These are phyloP conservation scores for Aphanoascus verrucosus DNA, from an alignment of 2,329 filamentous ascomycete genomes.

Conservation along the genomic window DNA sequence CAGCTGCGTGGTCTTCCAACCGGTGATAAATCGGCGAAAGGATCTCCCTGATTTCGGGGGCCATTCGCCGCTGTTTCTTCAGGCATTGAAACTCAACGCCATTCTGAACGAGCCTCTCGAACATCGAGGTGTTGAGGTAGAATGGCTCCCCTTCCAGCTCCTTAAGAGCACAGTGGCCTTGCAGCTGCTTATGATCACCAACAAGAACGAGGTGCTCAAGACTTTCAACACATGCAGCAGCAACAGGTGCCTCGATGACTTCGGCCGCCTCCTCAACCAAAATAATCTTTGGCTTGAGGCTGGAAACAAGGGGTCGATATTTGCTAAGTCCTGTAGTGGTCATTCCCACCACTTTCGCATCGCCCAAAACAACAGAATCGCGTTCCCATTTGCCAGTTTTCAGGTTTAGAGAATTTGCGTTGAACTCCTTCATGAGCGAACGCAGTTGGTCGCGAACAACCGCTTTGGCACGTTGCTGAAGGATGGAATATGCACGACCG, in stretches of 20 bases:
- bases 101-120: constrained; percentile 64
- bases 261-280: constrained; percentile 75
- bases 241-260: constrained; percentile 49
- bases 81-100: constrained; percentile 54
- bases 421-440: constrained; percentile 41
- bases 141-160: constrained; percentile 52
- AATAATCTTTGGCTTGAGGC: constrained; percentile 55
- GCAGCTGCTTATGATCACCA: constrained; percentile 71
- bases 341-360: constrained; percentile 51
- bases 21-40: constrained; percentile 52
- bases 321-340: constrained; percentile 77
- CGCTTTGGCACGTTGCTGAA: constrained; percentile 48
- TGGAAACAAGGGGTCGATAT: constrained; percentile 59
- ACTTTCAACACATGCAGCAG: constrained; percentile 50
- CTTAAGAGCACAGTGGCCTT: constrained; percentile 53
- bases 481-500: constrained; percentile 54
- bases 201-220: constrained; percentile 58
- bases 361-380: constrained; percentile 51
- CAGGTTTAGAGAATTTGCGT: constrained; percentile 41
- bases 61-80: constrained; percentile 60
- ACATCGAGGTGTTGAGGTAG: constrained; percentile 62
- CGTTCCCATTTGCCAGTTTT: constrained; percentile 50
- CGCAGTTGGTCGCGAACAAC: constrained; percentile 41
- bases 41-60: constrained; percentile 54
- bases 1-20: constrained; percentile 48